Conservation (phyloP, 2,329 filamentous ascomycete species). For the Tolypocladium ophioglossoides region DNA sequence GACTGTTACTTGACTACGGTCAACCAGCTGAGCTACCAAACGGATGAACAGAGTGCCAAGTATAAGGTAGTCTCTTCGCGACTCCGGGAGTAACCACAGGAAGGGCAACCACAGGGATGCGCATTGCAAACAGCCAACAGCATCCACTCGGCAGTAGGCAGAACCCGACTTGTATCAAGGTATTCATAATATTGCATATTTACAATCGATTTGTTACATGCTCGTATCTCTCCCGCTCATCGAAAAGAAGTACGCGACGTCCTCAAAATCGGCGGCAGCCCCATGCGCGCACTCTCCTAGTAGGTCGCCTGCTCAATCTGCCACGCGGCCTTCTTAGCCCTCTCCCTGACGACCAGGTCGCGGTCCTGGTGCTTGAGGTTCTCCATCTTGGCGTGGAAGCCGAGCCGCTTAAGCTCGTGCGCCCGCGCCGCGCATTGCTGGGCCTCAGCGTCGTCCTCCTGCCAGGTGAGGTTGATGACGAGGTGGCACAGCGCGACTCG, state of each 20-base stretch:
- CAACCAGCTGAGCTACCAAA: too few relatives aligned
- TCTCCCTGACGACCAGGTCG: slow-evolving; percentile 73
- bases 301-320: slow-evolving; percentile 47
- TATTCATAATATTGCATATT: background rate
- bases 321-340: slow-evolving; percentile 69
- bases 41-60: too few relatives aligned
- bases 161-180: background rate
- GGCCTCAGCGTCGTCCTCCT: slow-evolving; percentile 62
- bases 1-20: too few relatives aligned
- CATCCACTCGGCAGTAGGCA: background rate
- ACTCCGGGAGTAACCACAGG: too few relatives aligned
- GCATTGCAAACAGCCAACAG: background rate
- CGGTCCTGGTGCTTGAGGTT: slow-evolving; percentile 52
- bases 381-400: slow-evolving; percentile 57
- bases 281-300: slow-evolving; percentile 3
- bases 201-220: background rate
- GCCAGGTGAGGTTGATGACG: slow-evolving; percentile 75
- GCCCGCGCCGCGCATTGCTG: slow-evolving; percentile 57
- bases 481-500: slow-evolving; percentile 74
- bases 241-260: background rate
- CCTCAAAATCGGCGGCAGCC: background rate
- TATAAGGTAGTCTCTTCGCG: too few relatives aligned
- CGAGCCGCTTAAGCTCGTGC: slow-evolving; percentile 57
- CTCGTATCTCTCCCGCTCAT: background rate
- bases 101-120: too few relatives aligned